Percentiles rank a stretch among this genome's conserved stretches.
These are phyloP conservation scores for Pezicula radicicola DNA, from an alignment of 2,329 filamentous ascomycete species.

Conservation along the genomic window DNA sequence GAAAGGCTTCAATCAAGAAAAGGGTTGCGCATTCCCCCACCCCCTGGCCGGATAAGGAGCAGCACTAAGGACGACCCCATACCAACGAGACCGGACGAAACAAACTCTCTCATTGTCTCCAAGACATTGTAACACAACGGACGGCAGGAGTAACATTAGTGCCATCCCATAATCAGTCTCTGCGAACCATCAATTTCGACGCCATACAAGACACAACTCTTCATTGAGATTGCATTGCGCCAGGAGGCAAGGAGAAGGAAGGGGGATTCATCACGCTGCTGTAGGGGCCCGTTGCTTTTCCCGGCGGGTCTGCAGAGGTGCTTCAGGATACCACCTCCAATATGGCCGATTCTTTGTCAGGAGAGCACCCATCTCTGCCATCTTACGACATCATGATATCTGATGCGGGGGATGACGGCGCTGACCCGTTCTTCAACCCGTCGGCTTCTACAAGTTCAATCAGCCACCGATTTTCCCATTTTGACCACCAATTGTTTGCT, in stretches of 20 bases:
- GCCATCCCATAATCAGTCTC: too few relatives aligned
- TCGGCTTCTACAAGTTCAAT: conserved; percentile 44
- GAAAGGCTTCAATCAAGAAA: not conserved
- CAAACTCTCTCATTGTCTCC: not conserved
- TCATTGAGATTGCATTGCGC: too few relatives aligned
- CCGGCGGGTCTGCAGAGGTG: not conserved
- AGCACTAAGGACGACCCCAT: not conserved
- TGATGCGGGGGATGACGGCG: not conserved
- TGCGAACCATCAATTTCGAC: too few relatives aligned
- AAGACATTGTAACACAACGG: too few relatives aligned
- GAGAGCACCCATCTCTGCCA: conserved; percentile 20
- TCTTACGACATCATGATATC: conserved; percentile 15
- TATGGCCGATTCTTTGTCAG: conserved; percentile 23
- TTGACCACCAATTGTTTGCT: conserved; percentile 77
- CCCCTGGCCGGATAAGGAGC: not conserved
- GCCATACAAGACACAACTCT: too few relatives aligned
- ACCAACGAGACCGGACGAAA: not conserved
- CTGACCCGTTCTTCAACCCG: conserved; percentile 54
- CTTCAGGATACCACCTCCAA: conserved; percentile 25
- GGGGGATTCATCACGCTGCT: too few relatives aligned
- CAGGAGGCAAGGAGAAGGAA: too few relatives aligned
- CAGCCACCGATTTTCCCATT: conserved; percentile 78
- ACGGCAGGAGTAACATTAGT: too few relatives aligned
- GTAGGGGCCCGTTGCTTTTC: too few relatives aligned
- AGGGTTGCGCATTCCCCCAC: not conserved